Base-by-base conservation (phyloP, 2,329 filamentous ascomycete genomes). In the Scedosporium aurantiacum region DNA sequence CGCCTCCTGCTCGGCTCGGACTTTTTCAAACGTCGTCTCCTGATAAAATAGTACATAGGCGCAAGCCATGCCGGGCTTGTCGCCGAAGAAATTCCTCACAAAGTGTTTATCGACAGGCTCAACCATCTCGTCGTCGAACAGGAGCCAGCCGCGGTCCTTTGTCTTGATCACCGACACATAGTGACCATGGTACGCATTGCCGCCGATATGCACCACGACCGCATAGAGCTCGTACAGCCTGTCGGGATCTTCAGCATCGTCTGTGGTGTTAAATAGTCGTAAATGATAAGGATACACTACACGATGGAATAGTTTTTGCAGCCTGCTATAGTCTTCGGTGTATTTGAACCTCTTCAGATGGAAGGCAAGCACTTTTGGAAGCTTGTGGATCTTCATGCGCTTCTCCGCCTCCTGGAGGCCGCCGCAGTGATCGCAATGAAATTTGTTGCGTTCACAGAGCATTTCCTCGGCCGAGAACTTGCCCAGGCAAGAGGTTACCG, bases 131-230 rank as follows among this genome's bases (percentile, higher is more conserved):
- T 99, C 94, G 67, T 99, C 94, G 68, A 99, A 99, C 5, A 99
- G 77, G 50, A 99, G 77, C 94, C 94, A 99, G 28, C 94, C 94
- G 60, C 90, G 85, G 70, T 97, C 94, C 69, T 95, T 87, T 0
- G 94, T 97, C 75, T 99, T 99, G 78, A 99, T 92, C 61, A 99
- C 94, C 4, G 92, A 91, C 37, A 99, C 91, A 68, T 99, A 99
- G 72, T 99, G 94, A 3, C 94, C 94, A 70, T 99, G 94, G 70
- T 97, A 97, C 4, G 94, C 93, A 23, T 96, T 95, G 57, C 91
- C 91, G 60, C 94, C 94, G 65, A 99, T 97, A 69, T 99, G 94
- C 23, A 99, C 91, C 8, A 99, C 91, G 3, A 99, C 92, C 0
- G 93, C 94, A 70, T 99, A 99, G 1, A 99, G 79, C 77, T 99